Evolutionary conservation across 306 rosid species (phyloP).

Genomic region (Pterocarpus macrocarpus): DNA sequence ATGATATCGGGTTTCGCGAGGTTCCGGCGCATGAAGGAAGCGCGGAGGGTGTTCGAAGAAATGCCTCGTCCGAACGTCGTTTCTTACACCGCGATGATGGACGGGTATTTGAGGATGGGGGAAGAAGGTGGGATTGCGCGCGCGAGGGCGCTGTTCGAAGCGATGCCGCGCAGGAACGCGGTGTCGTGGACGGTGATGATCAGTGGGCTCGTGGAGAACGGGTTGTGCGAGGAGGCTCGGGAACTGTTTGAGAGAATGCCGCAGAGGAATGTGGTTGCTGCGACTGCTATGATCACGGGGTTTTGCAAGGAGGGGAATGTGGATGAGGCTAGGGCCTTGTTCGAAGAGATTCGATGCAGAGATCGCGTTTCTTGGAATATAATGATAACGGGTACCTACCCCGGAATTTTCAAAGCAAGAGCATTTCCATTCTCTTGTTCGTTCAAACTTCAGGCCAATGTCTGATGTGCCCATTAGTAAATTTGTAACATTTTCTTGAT

Average conservation of each 20-base stretch:
- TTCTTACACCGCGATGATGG: conserved; percentile 63
- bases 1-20: conserved; percentile 60
- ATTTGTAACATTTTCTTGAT: not conserved
- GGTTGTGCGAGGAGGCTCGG: conserved; percentile 59
- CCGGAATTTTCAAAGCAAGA: not conserved
- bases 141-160: conserved; percentile 63
- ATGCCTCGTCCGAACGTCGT: conserved; percentile 61
- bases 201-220: conserved; percentile 61
- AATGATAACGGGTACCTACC: conserved; percentile 60
- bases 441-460: not conserved
- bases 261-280: conserved; percentile 51
- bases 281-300: conserved; percentile 64
- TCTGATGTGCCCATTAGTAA: not conserved
- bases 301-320: conserved; percentile 61
- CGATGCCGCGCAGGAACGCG: conserved; percentile 50
- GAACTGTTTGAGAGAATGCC: conserved; percentile 62
- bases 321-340: conserved; percentile 58
- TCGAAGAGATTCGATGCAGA: conserved; percentile 51
- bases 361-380: conserved; percentile 66
- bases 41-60: conserved; percentile 54
- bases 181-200: conserved; percentile 70
- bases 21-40: conserved; percentile 56
- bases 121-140: conserved; percentile 52
- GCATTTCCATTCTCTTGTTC: not conserved
- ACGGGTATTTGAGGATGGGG: conserved; percentile 53